Conservation (phyloP, 1,284 basidiomycete genomes). For the Tremellales sp. region DNA sequence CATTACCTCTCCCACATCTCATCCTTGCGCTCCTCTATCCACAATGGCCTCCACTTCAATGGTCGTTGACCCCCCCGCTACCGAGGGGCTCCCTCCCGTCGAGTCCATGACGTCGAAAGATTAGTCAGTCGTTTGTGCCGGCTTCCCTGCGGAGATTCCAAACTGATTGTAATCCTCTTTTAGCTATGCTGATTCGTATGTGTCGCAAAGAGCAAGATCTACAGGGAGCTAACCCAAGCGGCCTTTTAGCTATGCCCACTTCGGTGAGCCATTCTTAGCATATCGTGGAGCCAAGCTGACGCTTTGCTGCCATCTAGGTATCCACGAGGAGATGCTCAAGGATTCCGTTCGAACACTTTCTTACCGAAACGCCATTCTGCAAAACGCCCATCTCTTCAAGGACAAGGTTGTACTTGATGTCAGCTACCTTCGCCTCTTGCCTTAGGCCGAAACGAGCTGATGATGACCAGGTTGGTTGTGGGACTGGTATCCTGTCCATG, state of each 20-base stretch:
- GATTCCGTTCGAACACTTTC: conserved; percentile 92
- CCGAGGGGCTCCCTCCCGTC: conserved; percentile 35
- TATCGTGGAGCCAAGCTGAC: conserved; percentile 5
- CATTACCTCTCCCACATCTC: conserved; percentile 1
- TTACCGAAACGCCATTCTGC: conserved; percentile 90
- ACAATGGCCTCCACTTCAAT: conserved; percentile 15
- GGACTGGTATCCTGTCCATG: conserved; percentile 98
- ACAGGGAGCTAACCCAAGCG: background rate
- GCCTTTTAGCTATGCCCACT: conserved; percentile 77
- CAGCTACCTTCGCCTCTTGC: conserved; percentile 16
- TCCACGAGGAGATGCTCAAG: conserved; percentile 99
- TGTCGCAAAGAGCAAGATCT: conserved; percentile 44
- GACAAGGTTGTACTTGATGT: conserved; percentile 93
- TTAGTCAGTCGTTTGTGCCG: conserved; percentile 43
- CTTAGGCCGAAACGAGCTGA: background rate
- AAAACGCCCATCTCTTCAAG: conserved; percentile 94
- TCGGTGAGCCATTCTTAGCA: conserved; percentile 58
- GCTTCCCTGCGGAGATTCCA: background rate
- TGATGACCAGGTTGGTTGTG: conserved; percentile 68
- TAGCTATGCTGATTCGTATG: conserved; percentile 43
- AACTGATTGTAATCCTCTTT: conserved; percentile 1
- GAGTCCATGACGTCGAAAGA: conserved; percentile 45
- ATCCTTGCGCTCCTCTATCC: background rate
- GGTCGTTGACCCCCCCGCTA: conserved; percentile 17
- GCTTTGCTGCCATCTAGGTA: conserved; percentile 55